A percentile compares a stretch with the other conserved stretches of the same genome.
These are phyloP conservation scores for Fusarium pseudonygamai DNA, from an alignment of 2,329 filamentous ascomycete species.

Conservation along the genomic window DNA sequence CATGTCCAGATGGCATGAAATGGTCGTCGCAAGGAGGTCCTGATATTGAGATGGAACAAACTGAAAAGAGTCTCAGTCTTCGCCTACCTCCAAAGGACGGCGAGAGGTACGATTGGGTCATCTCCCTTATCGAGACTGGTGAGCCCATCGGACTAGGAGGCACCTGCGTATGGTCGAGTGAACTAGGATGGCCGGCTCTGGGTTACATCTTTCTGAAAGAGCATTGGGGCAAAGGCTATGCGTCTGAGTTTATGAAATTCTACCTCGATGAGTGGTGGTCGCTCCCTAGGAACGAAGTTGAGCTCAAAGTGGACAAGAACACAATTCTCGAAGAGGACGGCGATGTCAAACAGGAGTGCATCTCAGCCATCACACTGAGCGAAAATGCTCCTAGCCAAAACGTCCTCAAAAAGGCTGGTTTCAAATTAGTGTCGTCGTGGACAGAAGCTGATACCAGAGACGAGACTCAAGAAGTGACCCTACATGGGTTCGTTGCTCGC, in stretches of 20 bases:
- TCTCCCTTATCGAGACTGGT: conserved; percentile 58
- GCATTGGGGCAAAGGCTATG: conserved; percentile 65
- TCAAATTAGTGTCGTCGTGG: conserved; percentile 57
- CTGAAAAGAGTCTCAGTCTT: conserved; percentile 51
- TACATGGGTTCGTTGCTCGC: conserved; percentile 42
- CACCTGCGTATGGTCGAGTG: conserved; percentile 47
- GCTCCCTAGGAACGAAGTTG: conserved; percentile 57
- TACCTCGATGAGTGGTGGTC: conserved; percentile 59
- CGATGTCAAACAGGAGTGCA: conserved; percentile 49
- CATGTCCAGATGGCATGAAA: conserved; percentile 69
- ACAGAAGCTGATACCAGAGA: conserved; percentile 41
- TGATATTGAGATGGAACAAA: conserved; percentile 57
- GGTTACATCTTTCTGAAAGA: conserved; percentile 66
- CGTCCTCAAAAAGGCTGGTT: conserved; percentile 66
- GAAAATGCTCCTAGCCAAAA: conserved; percentile 63
- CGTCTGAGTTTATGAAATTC: conserved; percentile 63
- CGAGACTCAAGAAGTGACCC: conserved; percentile 13
- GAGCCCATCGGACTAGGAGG: conserved; percentile 63
- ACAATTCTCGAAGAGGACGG: conserved; percentile 47
- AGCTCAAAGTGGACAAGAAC: conserved; percentile 54
- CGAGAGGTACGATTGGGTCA: conserved; percentile 65
- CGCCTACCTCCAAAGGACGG: conserved; percentile 61
- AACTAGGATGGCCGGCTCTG: conserved; percentile 64
- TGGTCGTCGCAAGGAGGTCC: conserved; percentile 58
- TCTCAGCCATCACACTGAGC: conserved; percentile 59